Evolutionary conservation across 176 grass and related monocot species (phyloP).

Genomic region (Saccharum officinarum): DNA sequence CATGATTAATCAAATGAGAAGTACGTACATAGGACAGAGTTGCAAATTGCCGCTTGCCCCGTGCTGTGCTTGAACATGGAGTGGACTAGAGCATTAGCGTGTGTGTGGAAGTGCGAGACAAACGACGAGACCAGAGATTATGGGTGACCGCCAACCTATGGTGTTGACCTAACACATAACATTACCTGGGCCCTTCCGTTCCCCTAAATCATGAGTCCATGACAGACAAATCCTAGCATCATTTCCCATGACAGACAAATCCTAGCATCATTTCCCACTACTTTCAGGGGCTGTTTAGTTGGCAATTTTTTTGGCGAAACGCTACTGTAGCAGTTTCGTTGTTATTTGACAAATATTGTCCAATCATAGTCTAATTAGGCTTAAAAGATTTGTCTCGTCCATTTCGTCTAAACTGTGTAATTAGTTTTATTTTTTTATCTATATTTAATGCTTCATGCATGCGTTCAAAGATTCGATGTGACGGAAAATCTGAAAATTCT

Average conservation of each 20-base stretch:
- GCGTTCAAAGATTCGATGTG: no score
- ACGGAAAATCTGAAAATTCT: no score
- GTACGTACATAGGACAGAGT: not conserved
- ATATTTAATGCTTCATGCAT: no score
- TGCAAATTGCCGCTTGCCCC: not conserved
- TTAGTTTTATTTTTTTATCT: no score
- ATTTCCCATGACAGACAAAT: not conserved
- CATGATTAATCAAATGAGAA: not conserved
- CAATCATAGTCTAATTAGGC: no score
- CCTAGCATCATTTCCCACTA: not conserved
- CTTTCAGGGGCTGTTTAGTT: no score
- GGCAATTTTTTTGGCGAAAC: no score
- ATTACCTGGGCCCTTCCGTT: not conserved
- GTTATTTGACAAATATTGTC: no score
- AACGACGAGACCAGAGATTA: not conserved
- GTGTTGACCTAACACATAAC: constrained; percentile 24
- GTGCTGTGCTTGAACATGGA: not conserved
- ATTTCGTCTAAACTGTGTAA: no score
- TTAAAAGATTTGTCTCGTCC: no score
- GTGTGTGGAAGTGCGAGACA: not conserved
- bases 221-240: not conserved
- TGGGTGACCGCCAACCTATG: constrained; percentile 23
- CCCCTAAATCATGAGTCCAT: constrained; percentile 1
- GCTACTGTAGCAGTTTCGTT: no score
- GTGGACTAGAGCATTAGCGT: constrained; percentile 20